These are phyloP conservation scores for Margaritispora aquatica DNA, from an alignment of 495 filamentous ascomycete genomes.

Conservation along the genomic window DNA sequence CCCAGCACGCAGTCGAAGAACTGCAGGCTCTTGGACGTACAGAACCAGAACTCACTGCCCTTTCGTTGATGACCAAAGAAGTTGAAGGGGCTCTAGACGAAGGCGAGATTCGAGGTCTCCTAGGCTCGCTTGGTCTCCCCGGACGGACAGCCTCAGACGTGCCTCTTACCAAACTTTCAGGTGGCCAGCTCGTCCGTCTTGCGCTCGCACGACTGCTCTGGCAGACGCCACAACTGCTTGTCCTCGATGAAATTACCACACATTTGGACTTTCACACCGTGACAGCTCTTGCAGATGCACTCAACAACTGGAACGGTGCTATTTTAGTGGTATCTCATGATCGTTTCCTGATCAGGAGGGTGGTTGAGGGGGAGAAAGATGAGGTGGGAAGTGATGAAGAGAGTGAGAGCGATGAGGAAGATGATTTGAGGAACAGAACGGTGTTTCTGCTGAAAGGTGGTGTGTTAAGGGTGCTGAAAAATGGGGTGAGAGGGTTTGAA, in stretches of 20 bases:
- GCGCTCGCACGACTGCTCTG: conserved; percentile 63
- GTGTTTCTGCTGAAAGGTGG: conserved; percentile 57
- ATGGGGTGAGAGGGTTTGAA: conserved; percentile 61
- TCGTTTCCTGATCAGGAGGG: conserved; percentile 62
- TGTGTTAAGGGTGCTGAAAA: conserved; percentile 45
- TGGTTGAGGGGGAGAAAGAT: conserved; percentile 58
- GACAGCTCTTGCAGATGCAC: conserved; percentile 55
- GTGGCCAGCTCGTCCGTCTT: conserved; percentile 74
- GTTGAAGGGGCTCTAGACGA: conserved; percentile 46
- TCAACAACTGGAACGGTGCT: conserved; percentile 62
- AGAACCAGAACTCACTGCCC: conserved; percentile 50
- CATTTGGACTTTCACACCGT: conserved; percentile 78
- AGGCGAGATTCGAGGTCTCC: conserved; percentile 52
- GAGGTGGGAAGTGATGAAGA: conserved; percentile 40
- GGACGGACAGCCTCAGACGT: conserved; percentile 64
- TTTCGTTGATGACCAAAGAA: conserved; percentile 42
- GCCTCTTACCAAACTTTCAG: conserved; percentile 60
- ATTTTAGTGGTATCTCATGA: conserved; percentile 72
- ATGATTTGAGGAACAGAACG: conserved; percentile 38
- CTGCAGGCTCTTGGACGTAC: conserved; percentile 44
- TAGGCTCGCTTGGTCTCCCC: conserved; percentile 58
- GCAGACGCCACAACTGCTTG: conserved; percentile 61
- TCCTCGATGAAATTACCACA: conserved; percentile 83
- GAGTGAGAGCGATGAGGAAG: conserved; percentile 33
- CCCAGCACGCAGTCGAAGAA: conserved; percentile 68